phyloP scores from a whole-genome alignment of 2,329 filamentous ascomycete species.

The Nothophoma quercina region DNA sequence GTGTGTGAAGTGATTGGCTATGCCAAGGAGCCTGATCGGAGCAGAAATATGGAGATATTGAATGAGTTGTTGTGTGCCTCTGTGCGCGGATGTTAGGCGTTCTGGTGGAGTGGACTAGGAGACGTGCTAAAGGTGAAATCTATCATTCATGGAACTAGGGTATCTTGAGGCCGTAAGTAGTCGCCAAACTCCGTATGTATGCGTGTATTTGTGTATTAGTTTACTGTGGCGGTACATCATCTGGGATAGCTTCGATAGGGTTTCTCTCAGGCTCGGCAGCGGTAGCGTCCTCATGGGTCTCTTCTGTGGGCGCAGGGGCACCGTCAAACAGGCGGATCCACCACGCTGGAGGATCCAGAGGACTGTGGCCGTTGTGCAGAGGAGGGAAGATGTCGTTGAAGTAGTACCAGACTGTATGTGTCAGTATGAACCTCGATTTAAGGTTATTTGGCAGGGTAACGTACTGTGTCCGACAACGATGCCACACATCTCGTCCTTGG shows the following conservation, averaged over 20 bases:
- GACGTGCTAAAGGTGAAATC: neutral
- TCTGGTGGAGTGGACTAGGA: neutral
- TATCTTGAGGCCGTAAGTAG: conserved; percentile 35
- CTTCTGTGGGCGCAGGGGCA: conserved; percentile 33
- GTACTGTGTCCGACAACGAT: conserved; percentile 85
- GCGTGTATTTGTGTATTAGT: conserved; percentile 13
- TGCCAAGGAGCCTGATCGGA: conserved; percentile 13
- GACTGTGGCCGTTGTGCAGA: conserved; percentile 81
- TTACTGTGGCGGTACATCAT: conserved; percentile 25
- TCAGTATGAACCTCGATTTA: conserved; percentile 16
- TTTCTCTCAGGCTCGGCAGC: conserved; percentile 8
- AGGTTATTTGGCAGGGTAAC: conserved; percentile 24
- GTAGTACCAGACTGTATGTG: conserved; percentile 82
- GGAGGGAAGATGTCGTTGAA: conserved; percentile 96
- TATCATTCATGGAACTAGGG: conserved; percentile 26
- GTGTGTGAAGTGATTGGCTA: conserved; percentile 16
- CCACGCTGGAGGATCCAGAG: conserved; percentile 87
- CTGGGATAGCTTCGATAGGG: conserved; percentile 21
- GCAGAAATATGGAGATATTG: conserved; percentile 19
- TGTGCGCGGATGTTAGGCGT: neutral
- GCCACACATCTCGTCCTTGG: conserved; percentile 95
- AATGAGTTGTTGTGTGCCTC: conserved; percentile 3
- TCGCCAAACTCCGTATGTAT: conserved; percentile 32
- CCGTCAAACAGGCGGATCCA: conserved; percentile 85
- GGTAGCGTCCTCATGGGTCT: conserved; percentile 22